Percentiles rank a stretch among this genome's conserved stretches.
phyloP scores from a whole-genome alignment of 139 green algal genomes.

The Chlamydomonas applanata region DNA sequence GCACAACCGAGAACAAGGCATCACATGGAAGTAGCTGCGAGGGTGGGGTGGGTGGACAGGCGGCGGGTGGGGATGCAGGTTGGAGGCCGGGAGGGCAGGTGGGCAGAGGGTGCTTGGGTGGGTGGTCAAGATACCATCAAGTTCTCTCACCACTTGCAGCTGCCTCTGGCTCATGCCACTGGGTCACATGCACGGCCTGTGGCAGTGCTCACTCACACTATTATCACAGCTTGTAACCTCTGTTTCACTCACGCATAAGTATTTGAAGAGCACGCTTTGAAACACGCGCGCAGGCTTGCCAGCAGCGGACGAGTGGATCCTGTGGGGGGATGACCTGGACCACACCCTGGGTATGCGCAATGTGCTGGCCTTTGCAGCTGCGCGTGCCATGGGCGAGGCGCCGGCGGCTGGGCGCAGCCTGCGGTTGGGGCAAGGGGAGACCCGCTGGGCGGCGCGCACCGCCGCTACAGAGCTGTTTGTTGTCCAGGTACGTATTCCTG shows the following conservation, averaged over 20 bases:
- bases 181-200: background rate
- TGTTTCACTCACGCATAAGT: background rate
- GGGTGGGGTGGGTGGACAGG: no score
- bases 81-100: no score
- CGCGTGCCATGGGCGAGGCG: constrained; percentile 19
- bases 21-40: no score
- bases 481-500: constrained; percentile 11
- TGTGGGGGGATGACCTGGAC: constrained; percentile 54
- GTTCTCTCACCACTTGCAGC: no score
- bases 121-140: no score
- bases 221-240: background rate
- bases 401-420: constrained; percentile 22
- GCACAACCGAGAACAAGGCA: no score
- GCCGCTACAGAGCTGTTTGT: constrained; percentile 2
- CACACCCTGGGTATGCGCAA: constrained; percentile 54
- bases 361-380: constrained; percentile 36
- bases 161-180: background rate
- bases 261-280: constrained; percentile 6
- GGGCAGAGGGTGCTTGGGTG: no score
- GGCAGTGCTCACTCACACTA: background rate
- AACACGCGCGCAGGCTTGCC: constrained; percentile 48
- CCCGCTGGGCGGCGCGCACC: background rate
- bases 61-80: no score
- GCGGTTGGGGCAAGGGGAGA: no score
- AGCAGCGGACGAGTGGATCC: constrained; percentile 34